These are phyloP conservation scores for Candida qinlingensis DNA, from an alignment of 805 yeast species.

Conservation along the genomic window DNA sequence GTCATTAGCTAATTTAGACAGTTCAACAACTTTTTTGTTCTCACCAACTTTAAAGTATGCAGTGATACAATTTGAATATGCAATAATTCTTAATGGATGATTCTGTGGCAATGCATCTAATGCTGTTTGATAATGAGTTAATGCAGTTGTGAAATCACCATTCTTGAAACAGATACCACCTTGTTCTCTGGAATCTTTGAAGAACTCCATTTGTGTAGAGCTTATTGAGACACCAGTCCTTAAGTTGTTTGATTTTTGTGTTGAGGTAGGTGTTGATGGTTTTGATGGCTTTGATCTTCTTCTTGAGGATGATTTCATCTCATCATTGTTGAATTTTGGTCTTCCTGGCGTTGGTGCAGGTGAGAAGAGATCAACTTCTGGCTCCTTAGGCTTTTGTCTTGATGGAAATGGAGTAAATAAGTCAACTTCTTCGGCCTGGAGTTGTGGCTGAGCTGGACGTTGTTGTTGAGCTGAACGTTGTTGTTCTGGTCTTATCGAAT, in stretches of 20 bases:
- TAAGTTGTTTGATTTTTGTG: not conserved
- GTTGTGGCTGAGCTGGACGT: conserved; percentile 1
- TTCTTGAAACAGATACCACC: conserved; percentile 64
- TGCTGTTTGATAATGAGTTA: conserved; percentile 51
- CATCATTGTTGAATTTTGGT: conserved; percentile 5
- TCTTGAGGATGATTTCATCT: conserved; percentile 24
- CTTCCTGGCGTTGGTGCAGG: conserved; percentile 6
- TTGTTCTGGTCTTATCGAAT: conserved; percentile 5
- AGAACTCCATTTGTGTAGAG: conserved; percentile 28
- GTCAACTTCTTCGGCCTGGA: conserved; percentile 13
- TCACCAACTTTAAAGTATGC: conserved; percentile 68
- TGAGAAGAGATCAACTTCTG: conserved; percentile 13
- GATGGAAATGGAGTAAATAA: conserved; percentile 16
- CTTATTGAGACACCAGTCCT: conserved; percentile 9
- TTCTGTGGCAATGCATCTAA: conserved; percentile 51
- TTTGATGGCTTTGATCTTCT: conserved; percentile 11
- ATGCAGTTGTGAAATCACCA: conserved; percentile 79
- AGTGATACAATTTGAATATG: conserved; percentile 71
- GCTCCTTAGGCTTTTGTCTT: not conserved
- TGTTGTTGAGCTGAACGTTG: conserved; percentile 4
- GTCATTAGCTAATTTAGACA: conserved; percentile 26
- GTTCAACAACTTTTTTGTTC: conserved; percentile 33
- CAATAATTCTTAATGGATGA: conserved; percentile 63
- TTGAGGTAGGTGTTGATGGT: conserved; percentile 1
- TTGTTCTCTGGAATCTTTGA: conserved; percentile 41